phyloP scores from a whole-genome alignment of 2,329 filamentous ascomycete genomes.

The Talaromyces albobiverticillius region DNA sequence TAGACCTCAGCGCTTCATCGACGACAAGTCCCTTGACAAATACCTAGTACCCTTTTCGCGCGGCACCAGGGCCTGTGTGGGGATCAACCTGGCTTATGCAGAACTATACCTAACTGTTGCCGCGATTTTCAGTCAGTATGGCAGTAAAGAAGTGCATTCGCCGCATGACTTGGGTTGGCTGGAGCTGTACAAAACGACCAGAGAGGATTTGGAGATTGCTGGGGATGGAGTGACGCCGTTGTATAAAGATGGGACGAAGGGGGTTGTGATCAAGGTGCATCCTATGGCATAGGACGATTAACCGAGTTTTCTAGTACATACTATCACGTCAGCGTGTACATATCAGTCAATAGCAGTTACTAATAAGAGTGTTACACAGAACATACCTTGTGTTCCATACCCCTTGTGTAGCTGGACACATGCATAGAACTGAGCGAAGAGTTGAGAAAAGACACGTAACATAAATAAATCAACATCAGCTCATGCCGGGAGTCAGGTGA shows the following conservation, averaged over 20 bases:
- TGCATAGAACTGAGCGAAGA: no score
- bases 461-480: no score
- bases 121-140: neutral
- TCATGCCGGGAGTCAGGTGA: no score
- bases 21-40: conserved; percentile 21
- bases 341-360: no score
- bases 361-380: no score
- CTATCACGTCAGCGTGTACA: no score
- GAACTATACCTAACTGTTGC: conserved; percentile 27
- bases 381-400: no score
- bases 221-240: neutral
- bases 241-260: neutral
- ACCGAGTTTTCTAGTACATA: no score
- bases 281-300: no score
- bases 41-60: conserved; percentile 25
- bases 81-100: conserved; percentile 37
- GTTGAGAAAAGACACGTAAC: no score
- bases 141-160: neutral
- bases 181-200: neutral
- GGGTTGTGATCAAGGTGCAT: neutral
- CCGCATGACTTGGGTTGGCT: neutral
- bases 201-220: neutral
- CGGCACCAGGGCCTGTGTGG: conserved; percentile 37
- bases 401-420: no score
- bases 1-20: conserved; percentile 26